A percentile compares a stretch with the other conserved stretches of the same genome.
phyloP scores from a whole-genome alignment of 768 basidiomycete species.

The Panellus pusillus region DNA sequence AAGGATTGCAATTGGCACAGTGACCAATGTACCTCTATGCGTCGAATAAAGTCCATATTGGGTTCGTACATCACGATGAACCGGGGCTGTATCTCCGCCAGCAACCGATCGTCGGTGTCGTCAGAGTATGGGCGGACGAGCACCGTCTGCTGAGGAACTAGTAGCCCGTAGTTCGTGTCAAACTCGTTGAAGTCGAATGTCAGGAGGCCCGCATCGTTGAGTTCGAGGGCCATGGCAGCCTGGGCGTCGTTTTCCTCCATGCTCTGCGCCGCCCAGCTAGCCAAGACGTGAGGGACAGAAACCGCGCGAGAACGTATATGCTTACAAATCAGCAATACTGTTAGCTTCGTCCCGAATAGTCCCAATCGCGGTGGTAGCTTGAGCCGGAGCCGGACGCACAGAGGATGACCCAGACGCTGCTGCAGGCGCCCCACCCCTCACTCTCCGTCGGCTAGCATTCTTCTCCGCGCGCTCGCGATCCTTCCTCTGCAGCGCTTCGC shows the following conservation, averaged over 20 bases:
- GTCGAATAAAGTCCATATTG: slow-evolving; percentile 86
- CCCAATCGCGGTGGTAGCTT: slow-evolving; percentile 26
- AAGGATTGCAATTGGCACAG: too few relatives aligned
- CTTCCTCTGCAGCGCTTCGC: slow-evolving; percentile 78
- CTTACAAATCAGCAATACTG: slow-evolving; percentile 61
- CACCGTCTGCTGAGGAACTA: slow-evolving; percentile 77
- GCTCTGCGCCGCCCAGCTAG: slow-evolving; percentile 39
- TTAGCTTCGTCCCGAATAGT: slow-evolving; percentile 48
- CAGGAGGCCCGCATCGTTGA: slow-evolving; percentile 29
- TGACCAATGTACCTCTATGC: slow-evolving; percentile 68
- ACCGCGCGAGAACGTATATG: slow-evolving; percentile 2
- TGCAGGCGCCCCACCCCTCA: slow-evolving; percentile 76
- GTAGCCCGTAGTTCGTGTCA: slow-evolving; percentile 76
- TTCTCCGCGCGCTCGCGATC: slow-evolving; percentile 63
- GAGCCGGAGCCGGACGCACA: too few relatives aligned
- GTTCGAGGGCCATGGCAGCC: slow-evolving; percentile 25
- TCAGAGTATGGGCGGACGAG: slow-evolving; percentile 87
- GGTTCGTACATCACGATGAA: slow-evolving; percentile 98
- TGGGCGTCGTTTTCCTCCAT: slow-evolving; percentile 16
- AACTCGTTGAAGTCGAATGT: slow-evolving; percentile 55
- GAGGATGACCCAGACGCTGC: slow-evolving; percentile 23
- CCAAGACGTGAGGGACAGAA: not conserved
- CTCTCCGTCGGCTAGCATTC: slow-evolving; percentile 63
- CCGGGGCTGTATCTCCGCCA: slow-evolving; percentile 84
- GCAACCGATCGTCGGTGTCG: slow-evolving; percentile 86